A percentile compares a stretch with the other conserved stretches of the same genome.
These are phyloP conservation scores for Fusarium algeriense DNA, from an alignment of 2,329 filamentous ascomycete genomes.

Conservation along the genomic window DNA sequence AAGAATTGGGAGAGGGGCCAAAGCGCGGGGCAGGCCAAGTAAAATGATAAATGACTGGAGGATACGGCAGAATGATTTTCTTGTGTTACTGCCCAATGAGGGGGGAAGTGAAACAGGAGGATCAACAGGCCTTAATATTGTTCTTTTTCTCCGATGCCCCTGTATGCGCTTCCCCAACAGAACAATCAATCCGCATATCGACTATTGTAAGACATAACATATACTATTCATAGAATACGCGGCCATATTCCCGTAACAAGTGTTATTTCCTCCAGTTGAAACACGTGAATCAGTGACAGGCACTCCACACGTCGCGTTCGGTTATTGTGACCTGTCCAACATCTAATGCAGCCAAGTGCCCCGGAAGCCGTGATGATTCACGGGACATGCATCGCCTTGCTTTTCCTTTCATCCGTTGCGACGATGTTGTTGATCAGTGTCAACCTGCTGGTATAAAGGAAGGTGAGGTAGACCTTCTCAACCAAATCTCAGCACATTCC, in stretches of 20 bases:
- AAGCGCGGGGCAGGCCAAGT: neutral
- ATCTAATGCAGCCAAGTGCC: no score
- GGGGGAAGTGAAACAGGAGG: neutral
- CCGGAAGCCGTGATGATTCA: slow-evolving; percentile 3
- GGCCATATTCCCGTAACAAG: neutral
- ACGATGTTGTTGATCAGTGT: neutral
- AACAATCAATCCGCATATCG: neutral
- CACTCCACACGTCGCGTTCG: neutral
- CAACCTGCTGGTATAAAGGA: neutral
- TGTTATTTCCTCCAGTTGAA: neutral
- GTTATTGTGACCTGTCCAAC: neutral
- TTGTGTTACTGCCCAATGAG: neutral
- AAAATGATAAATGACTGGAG: neutral
- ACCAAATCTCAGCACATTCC: neutral
- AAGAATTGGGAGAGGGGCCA: slow-evolving; percentile 24
- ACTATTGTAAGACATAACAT: neutral
- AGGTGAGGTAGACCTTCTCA: neutral
- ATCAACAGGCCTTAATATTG: neutral
- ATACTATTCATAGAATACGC: neutral
- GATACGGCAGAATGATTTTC: neutral
- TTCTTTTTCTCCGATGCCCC: slow-evolving; percentile 4
- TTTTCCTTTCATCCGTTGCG: no score
- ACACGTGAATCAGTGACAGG: neutral
- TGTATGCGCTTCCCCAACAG: neutral
- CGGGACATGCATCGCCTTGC: neutral